Evolutionary conservation across 176 grass and related monocot species (phyloP), one percentile per base, ranked within the genome.

Genomic region (Saccharum officinarum): DNA sequence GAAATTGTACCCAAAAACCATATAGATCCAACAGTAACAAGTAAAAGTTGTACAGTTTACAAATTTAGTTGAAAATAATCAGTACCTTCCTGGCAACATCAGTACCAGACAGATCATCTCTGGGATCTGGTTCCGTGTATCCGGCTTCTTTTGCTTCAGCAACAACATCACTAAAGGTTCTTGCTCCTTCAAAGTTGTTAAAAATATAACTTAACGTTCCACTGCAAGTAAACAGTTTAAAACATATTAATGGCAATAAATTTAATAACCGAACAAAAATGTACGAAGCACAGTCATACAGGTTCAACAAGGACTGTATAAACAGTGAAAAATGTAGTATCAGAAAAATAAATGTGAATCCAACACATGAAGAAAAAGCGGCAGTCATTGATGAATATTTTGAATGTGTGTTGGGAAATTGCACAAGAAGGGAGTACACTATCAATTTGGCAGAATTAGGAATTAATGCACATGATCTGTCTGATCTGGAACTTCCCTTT

Each of bases 141-240:
- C 92, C 92, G 26, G 92, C 92, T 77, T 81, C 72, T 85, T 94
- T 94, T 47, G 94, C 92, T 84, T 94, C 92, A 42, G 87, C 65
- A 5, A 97, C 80, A 30, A 97, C 89, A 67, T 97, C 85, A 87
- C 92, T 97, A 39, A 94, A 97, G 22, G 66, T 42, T 26, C 76
- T 88, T 64, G 82, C 69, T 88, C 89, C 92, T 86, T 92, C 57
- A 54, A 97, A 97, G 69, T 94, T 97, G 85, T 94, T 94, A 65
- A 97, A 94, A 79, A 92, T 89, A 77, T 97, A 94, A 85, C 92
- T 97, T 86, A 97, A 88, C 8, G 94, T 97, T 84, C 94, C 94
- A 82, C 94, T 97, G 85, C 77, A 38, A 59, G 76, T 39, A 38
- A 57, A 79, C n/a, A 63, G 38, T 74, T n/a, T 67, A 30, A 36